phyloP scores from a whole-genome alignment of 225 moss, liverwort and hornwort genomes.

The Polytrichum commune region DNA sequence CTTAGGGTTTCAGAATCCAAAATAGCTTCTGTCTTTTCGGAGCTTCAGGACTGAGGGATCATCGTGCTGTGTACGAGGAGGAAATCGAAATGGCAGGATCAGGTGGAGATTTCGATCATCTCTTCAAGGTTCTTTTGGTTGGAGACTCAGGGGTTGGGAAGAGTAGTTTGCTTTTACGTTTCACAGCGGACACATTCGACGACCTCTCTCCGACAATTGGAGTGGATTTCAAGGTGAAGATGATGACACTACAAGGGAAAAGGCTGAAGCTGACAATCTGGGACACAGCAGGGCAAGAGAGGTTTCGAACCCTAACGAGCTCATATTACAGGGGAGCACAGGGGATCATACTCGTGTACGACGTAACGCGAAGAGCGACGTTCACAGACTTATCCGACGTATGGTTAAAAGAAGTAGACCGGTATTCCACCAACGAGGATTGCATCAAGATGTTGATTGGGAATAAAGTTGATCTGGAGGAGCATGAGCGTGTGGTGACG shows the following conservation, averaged over 20 bases:
- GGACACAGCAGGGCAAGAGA: slow-evolving; percentile 98
- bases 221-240: slow-evolving; percentile 96
- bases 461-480: slow-evolving; percentile 88
- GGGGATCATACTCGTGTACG: slow-evolving; percentile 86
- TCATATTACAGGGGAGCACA: slow-evolving; percentile 93
- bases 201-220: slow-evolving; percentile 91
- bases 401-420: slow-evolving; percentile 88
- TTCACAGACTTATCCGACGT: slow-evolving; percentile 89
- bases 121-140: slow-evolving; percentile 85
- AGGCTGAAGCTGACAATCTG: slow-evolving; percentile 90
- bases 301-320: slow-evolving; percentile 88
- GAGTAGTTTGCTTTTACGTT: slow-evolving; percentile 85
- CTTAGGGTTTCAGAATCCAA: no score
- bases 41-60: no score
- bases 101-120: slow-evolving; percentile 71
- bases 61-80: background rate
- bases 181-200: slow-evolving; percentile 91
- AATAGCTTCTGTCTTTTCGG: no score
- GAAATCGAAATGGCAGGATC: slow-evolving; percentile 24
- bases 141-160: slow-evolving; percentile 94
- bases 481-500: slow-evolving; percentile 76
- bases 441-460: slow-evolving; percentile 98
- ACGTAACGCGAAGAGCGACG: slow-evolving; percentile 84
- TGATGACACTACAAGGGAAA: slow-evolving; percentile 74
- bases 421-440: slow-evolving; percentile 79